Evolutionary conservation across 2,329 filamentous ascomycete genomes (phyloP), one percentile per base, ranked within the genome.

Genomic region (Pseudocercospora vitis): DNA sequence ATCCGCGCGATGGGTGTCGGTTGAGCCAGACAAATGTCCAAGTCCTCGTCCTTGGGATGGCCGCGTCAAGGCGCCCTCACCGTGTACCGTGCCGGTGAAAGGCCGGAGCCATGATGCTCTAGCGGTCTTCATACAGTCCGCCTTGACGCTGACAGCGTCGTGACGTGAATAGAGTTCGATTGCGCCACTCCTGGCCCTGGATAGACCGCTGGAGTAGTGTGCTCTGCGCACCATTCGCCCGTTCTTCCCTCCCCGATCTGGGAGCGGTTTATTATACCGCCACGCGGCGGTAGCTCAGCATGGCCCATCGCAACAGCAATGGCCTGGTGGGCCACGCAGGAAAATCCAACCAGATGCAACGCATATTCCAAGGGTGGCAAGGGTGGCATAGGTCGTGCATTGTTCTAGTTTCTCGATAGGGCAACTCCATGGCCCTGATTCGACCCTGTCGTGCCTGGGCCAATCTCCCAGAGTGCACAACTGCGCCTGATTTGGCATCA

Each of bases 261-360:
- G 21, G 24, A 18, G 37, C 19, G n/a, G n/a, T n/a, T n/a, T n/a
- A 42, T 42, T 18, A 42, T 18, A 12, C 21, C 37, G 37, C 37
- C 37, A 21, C 37, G 37, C 37, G n/a, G n/a, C n/a, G 23, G 37
- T 40, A 40, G 37, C 37, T 23, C 37, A 23, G 37, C 37, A 40
- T 40, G 11, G n/a, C 11, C 23, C 16, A n/a, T 12, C 18, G 4
- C 23, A 11, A 40, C 7, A 40, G 37, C 37, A 21, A 26, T 24
- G 7, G 21, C 19, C 37, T 42, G 37, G 37, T 42, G 21, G 37
- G 37, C 8, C 37, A 33, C 16, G 16, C 32, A 23, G 21, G 44
- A 29, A 24, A 33, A 47, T 47, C 44, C 44, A 47, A 47, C 28
- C 44, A 47, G 28, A 47, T 16, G 44, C 44, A 33, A 31, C 32